These are phyloP conservation scores for Penicillium griseofulvum DNA, from an alignment of 2,329 filamentous ascomycete genomes.

Conservation along the genomic window DNA sequence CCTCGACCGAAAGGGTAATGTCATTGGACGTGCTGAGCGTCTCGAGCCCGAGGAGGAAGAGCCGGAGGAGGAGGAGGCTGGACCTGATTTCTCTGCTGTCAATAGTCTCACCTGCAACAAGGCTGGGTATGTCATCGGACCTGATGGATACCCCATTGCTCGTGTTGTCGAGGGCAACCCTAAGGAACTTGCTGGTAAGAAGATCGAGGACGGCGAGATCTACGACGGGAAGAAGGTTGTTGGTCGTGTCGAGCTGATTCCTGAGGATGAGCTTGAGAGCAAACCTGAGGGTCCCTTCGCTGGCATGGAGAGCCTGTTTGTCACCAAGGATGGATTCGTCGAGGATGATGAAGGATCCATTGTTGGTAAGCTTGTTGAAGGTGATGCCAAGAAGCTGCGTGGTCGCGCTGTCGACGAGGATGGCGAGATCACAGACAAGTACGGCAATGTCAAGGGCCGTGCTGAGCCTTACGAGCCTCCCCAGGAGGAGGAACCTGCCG, in stretches of 20 bases:
- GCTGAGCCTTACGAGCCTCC: slow-evolving; percentile 55
- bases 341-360: slow-evolving; percentile 76
- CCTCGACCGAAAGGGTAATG: slow-evolving; percentile 60
- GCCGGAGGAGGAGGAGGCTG: slow-evolving; percentile 39
- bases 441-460: slow-evolving; percentile 61
- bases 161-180: slow-evolving; percentile 54
- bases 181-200: slow-evolving; percentile 56
- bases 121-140: slow-evolving; percentile 55
- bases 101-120: slow-evolving; percentile 58
- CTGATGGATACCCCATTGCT: slow-evolving; percentile 55
- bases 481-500: slow-evolving; percentile 42
- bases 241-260: slow-evolving; percentile 58
- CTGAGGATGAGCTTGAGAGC: slow-evolving; percentile 55
- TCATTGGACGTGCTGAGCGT: slow-evolving; percentile 57
- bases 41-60: slow-evolving; percentile 43
- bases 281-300: slow-evolving; percentile 58
- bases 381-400: slow-evolving; percentile 68
- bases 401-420: slow-evolving; percentile 77
- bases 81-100: slow-evolving; percentile 54
- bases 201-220: slow-evolving; percentile 57
- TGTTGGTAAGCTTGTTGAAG: slow-evolving; percentile 68
- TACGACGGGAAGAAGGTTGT: slow-evolving; percentile 57
- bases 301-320: slow-evolving; percentile 52
- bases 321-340: slow-evolving; percentile 58
- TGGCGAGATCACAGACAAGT: slow-evolving; percentile 77